Evolutionary conservation across 805 yeast species (phyloP).

Genomic region (Ogataea paradorogensis): DNA sequence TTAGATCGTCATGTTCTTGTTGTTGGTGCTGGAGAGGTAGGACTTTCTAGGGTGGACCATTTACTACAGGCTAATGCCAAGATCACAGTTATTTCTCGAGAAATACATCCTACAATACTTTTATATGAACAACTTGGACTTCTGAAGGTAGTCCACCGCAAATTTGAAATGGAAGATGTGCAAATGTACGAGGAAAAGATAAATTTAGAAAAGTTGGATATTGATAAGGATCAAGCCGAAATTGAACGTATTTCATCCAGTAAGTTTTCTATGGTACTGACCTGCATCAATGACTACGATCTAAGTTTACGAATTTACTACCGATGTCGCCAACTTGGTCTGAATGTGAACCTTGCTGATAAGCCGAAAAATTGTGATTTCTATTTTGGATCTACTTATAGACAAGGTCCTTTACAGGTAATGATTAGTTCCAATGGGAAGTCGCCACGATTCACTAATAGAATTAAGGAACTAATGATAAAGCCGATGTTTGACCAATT

Average conservation of each 20-base stretch:
- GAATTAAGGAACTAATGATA: constrained; percentile 56
- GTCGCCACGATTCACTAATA: constrained; percentile 70
- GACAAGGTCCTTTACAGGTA: constrained; percentile 69
- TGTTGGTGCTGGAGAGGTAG: constrained; percentile 80
- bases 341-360: constrained; percentile 79
- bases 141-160: constrained; percentile 41
- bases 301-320: constrained; percentile 57
- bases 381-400: constrained; percentile 76
- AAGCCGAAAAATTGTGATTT: constrained; percentile 82
- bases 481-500: constrained; percentile 39
- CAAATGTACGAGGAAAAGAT: constrained; percentile 42
- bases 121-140: constrained; percentile 39
- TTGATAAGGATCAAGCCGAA: constrained; percentile 30
- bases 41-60: constrained; percentile 64
- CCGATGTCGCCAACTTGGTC: constrained; percentile 39
- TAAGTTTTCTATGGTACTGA: constrained; percentile 62
- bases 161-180: constrained; percentile 47
- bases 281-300: constrained; percentile 71
- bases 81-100: constrained; percentile 59
- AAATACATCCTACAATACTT: constrained; percentile 34
- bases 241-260: constrained; percentile 38
- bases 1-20: constrained; percentile 59
- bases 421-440: constrained; percentile 84
- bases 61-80: constrained; percentile 67
- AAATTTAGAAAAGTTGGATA: constrained; percentile 14